Evolutionary conservation across 192 early-diverging fungal species (phyloP).

Genomic region (Backusella parvicylindrica): DNA sequence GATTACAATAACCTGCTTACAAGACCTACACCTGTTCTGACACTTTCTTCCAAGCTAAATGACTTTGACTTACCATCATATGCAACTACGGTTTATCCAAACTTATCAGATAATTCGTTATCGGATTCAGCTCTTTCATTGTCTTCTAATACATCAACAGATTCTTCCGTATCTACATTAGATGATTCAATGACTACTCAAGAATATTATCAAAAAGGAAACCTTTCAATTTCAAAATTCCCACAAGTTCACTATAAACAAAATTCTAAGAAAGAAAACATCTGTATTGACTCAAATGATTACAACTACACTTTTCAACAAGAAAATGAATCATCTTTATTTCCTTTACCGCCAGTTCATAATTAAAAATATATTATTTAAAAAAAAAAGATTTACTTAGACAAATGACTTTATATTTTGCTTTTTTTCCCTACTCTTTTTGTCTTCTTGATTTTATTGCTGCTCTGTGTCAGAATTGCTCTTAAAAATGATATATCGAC

Average conservation of each 20-base stretch:
- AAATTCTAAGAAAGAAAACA: neutral
- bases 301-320: neutral
- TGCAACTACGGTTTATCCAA: neutral
- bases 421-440: neutral
- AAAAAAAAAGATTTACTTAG: neutral
- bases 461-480: neutral
- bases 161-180: neutral
- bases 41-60: neutral
- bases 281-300: neutral
- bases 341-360: neutral
- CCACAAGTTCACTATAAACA: neutral
- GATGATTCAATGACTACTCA: neutral
- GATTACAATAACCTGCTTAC: slow-evolving; percentile 5
- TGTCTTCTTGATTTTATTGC: no score
- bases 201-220: neutral
- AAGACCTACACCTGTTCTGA: neutral
- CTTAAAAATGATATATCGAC: neutral
- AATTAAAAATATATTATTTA: neutral
- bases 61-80: neutral
- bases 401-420: neutral
- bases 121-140: neutral
- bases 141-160: neutral
- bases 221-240: neutral
- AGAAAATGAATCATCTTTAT: neutral
- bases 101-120: neutral